Conservation (phyloP, 768 basidiomycete species). For the Grammothele lineata region DNA sequence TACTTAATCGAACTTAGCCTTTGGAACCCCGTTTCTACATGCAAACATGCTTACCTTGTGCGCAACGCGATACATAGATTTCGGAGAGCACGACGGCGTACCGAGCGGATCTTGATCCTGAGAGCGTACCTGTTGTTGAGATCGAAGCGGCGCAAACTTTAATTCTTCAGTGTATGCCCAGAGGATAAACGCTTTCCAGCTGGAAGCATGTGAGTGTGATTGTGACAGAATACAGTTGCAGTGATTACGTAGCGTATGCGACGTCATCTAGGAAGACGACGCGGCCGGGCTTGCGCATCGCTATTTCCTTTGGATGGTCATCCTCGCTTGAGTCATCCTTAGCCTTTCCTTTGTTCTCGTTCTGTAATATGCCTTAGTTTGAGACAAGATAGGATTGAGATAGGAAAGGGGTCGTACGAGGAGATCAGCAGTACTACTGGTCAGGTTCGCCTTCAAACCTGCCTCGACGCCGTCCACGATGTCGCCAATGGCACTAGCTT, state of each 20-base stretch:
- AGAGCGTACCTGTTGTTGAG: not conserved
- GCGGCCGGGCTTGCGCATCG: not conserved
- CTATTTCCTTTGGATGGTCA: no score
- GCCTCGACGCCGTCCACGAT: no score
- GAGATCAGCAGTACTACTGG: no score
- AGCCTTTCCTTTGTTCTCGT: no score
- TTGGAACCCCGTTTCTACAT: no score
- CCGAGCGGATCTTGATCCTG: not conserved
- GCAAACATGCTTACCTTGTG: slow-evolving; percentile 12
- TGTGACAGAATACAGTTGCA: not conserved
- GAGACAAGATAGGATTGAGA: no score
- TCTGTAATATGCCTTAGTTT: no score
- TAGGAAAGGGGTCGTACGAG: no score
- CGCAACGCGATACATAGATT: slow-evolving; percentile 24
- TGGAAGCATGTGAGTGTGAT: not conserved
- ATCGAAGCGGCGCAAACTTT: slow-evolving; percentile 2
- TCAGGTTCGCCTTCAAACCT: no score
- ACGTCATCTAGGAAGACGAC: slow-evolving; percentile 4
- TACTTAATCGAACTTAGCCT: not conserved
- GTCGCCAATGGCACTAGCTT: no score
- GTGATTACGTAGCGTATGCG: slow-evolving; percentile 5
- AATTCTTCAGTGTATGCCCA: slow-evolving; percentile 3
- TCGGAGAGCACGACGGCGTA: slow-evolving; percentile 6
- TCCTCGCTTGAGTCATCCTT: no score
- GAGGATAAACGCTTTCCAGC: slow-evolving; percentile 1